Percentiles rank a stretch among this genome's conserved stretches.
Evolutionary conservation across 768 basidiomycete genomes (phyloP).

Genomic region (Melanogaster broomeanus): DNA sequence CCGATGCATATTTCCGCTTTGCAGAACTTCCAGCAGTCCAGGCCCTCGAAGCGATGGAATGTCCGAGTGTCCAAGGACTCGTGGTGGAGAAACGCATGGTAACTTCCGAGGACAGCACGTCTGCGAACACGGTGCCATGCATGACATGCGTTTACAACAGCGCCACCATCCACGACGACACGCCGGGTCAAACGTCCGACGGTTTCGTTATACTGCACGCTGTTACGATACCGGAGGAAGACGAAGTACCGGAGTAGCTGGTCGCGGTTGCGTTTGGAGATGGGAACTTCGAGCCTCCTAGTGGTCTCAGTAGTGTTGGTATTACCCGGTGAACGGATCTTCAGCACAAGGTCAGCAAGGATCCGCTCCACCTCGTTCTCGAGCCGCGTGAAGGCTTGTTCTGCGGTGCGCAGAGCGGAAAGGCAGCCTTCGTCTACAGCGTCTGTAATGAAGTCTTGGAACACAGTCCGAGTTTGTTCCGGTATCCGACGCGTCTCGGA

Average conservation of each 20-base stretch:
- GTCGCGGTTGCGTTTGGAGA: slow-evolving; percentile 32
- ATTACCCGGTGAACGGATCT: slow-evolving; percentile 28
- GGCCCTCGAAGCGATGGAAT: slow-evolving; percentile 14
- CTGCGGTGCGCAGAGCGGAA: slow-evolving; percentile 41
- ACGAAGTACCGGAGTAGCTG: slow-evolving; percentile 51
- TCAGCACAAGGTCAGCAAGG: slow-evolving; percentile 37
- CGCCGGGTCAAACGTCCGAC: slow-evolving; percentile 30
- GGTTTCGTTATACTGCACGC: slow-evolving; percentile 44
- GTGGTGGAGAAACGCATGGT: slow-evolving; percentile 30
- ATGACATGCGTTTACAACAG: slow-evolving; percentile 16
- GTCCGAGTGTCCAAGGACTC: slow-evolving; percentile 5
- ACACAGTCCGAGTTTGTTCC: slow-evolving; percentile 37
- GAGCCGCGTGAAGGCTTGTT: slow-evolving; percentile 43
- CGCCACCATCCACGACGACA: slow-evolving; percentile 21
- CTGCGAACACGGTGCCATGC: slow-evolving; percentile 31
- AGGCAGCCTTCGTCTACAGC: slow-evolving; percentile 38
- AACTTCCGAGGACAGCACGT: slow-evolving; percentile 25
- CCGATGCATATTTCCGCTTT: slow-evolving; percentile 57
- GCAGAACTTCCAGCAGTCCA: slow-evolving; percentile 50
- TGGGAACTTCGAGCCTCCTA: slow-evolving; percentile 19
- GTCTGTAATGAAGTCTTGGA: slow-evolving; percentile 41
- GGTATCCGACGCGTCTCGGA: slow-evolving; percentile 44
- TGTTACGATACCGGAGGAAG: slow-evolving; percentile 61
- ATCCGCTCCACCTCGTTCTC: slow-evolving; percentile 44
- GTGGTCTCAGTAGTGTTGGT: neutral